These are phyloP conservation scores for Chalaropsis ovoidea DNA, from an alignment of 2,329 filamentous ascomycete genomes.

Conservation along the genomic window DNA sequence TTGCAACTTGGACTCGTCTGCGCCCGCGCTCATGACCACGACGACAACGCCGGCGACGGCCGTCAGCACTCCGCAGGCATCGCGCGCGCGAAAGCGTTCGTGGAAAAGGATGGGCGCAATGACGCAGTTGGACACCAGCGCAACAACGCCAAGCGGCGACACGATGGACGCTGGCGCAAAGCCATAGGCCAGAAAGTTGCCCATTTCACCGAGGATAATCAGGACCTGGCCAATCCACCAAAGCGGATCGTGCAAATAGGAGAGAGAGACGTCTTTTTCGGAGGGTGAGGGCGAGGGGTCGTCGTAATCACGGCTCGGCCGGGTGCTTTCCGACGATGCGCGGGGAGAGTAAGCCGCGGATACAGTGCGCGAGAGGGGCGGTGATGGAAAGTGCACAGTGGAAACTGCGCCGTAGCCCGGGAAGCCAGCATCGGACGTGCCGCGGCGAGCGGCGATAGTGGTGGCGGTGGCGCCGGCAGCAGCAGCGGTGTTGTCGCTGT, in stretches of 20 bases:
- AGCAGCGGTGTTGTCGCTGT: not conserved
- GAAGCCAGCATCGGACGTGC: conserved; percentile 3
- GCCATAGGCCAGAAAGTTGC: conserved; percentile 94
- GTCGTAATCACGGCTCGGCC: conserved; percentile 25
- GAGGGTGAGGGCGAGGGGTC: conserved; percentile 17
- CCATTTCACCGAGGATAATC: conserved; percentile 86
- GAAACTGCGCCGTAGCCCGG: conserved; percentile 20
- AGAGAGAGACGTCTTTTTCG: conserved; percentile 40
- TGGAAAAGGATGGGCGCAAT: conserved; percentile 92
- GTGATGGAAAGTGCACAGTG: not conserved
- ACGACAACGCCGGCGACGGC: conserved; percentile 81
- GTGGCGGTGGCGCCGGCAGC: too few relatives aligned
- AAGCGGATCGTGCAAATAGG: conserved; percentile 81
- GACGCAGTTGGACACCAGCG: conserved; percentile 89
- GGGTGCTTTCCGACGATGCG: conserved; percentile 7
- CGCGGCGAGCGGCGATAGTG: not conserved
- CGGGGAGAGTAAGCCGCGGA: conserved; percentile 6
- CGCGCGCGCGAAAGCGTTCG: conserved; percentile 73
- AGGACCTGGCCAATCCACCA: conserved; percentile 94
- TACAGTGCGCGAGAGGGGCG: conserved; percentile 7
- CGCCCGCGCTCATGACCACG: conserved; percentile 82
- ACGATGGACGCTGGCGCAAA: conserved; percentile 97
- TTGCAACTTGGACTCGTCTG: conserved; percentile 80
- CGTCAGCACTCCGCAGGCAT: conserved; percentile 79
- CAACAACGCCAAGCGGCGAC: conserved; percentile 91